Evolutionary conservation across 2,329 filamentous ascomycete species (phyloP), one percentile per base, ranked within the genome.

Genomic region (Trichoderma sp.): DNA sequence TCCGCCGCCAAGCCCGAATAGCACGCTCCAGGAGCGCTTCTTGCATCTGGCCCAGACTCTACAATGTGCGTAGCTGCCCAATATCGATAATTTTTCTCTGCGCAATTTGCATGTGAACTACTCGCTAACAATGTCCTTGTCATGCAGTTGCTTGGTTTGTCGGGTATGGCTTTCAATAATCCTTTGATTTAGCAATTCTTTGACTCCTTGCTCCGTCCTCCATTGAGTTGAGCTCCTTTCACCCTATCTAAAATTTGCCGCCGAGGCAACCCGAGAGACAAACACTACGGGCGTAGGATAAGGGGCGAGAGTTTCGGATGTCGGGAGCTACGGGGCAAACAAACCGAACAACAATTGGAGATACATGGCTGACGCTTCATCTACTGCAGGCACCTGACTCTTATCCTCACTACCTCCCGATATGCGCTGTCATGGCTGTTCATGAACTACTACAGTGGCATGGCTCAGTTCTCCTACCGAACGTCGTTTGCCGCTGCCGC

Each of bases 401-500:
- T 98, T 71, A 91, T 99, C 74, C 83, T 97, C 74, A 91, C 89
- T 77, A 93, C 95, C 64, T 79, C 92, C 77, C 92, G 94, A 79
- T 99, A 98, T 81, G 83, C 86, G 72, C 81, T 98, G 72, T 96
- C 94, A 60, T 97, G 93, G 85, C 82, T 97, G 70, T 91, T 91
- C 77, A 92, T 98, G 86, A 96, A 97, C 86, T 94, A 89, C 80
- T 91, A 91, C 79, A 90, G 89, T 69, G 83, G 88, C 78, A 89
- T 89, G 85, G 94, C 95, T 59, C 86, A 88, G 74, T 90, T 96
- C 80, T 91, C 91, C 69, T 99, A 99, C 84, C 94, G 96, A 76
- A 88, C 91, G 67, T 92, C 94, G 69, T 99, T 99, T 80, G 74
- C 97, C 75, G 91, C 94, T 3, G 96, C 96, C 6, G 93, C 94